These are phyloP conservation scores for Collybiopsis confluens DNA, from an alignment of 768 basidiomycete genomes.

Conservation along the genomic window DNA sequence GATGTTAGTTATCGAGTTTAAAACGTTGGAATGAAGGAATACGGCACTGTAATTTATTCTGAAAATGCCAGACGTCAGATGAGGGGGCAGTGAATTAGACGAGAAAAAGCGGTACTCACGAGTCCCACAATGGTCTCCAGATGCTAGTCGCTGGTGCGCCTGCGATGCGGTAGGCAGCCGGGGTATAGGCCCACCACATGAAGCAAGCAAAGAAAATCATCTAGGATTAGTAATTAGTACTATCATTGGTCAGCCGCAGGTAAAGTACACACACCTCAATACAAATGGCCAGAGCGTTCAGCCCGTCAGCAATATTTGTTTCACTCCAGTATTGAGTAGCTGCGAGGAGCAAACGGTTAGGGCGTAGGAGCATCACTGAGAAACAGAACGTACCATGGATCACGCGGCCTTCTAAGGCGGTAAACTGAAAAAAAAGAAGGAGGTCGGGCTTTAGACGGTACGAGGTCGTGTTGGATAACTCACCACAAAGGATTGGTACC, in stretches of 20 bases:
- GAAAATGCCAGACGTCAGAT: conserved; percentile 7
- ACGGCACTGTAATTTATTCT: conserved; percentile 31
- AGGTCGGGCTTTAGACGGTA: not conserved
- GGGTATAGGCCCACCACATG: conserved; percentile 84
- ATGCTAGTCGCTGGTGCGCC: conserved; percentile 48
- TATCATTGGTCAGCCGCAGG: not conserved
- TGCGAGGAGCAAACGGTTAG: conserved; percentile 20
- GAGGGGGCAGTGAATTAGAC: conserved; percentile 11
- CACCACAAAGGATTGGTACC: conserved; percentile 80
- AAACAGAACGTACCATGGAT: conserved; percentile 48
- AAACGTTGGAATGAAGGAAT: not conserved
- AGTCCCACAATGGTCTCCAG: conserved; percentile 72
- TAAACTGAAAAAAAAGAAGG: conserved; percentile 43
- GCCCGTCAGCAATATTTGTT: conserved; percentile 79
- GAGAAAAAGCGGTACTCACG: conserved; percentile 31
- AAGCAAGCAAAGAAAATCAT: conserved; percentile 78
- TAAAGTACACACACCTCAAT: conserved; percentile 71
- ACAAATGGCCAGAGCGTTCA: conserved; percentile 77
- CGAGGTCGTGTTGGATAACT: conserved; percentile 18
- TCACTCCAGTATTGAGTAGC: conserved; percentile 81
- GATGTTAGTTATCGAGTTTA: not conserved
- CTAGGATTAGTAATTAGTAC: conserved; percentile 28
- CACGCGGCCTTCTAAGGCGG: conserved; percentile 58
- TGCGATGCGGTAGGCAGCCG: conserved; percentile 57
- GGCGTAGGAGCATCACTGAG: conserved; percentile 5